A percentile compares a stretch with the other conserved stretches of the same genome.
phyloP scores from a whole-genome alignment of 768 basidiomycete genomes.

The Russula olivacea region DNA sequence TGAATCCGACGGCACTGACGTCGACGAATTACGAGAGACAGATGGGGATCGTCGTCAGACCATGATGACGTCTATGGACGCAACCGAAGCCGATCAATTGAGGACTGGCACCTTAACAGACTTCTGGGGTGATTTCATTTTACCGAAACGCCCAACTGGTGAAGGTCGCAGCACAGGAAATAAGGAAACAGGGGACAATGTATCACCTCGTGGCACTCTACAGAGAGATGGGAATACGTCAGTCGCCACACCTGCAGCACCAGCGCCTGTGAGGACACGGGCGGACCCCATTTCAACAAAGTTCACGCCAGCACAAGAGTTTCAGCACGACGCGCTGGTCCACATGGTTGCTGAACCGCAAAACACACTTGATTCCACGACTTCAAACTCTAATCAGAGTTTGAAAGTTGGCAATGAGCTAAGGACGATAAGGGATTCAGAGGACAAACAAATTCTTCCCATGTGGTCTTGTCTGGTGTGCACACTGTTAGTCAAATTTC shows the following conservation, averaged over 20 bases:
- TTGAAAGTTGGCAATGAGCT: not conserved
- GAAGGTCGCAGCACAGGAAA: not conserved
- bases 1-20: slow-evolving; percentile 16
- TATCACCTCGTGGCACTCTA: not conserved
- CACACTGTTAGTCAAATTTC: not conserved
- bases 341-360: not conserved
- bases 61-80: slow-evolving; percentile 44
- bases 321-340: not conserved
- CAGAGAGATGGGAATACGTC: not conserved
- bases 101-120: slow-evolving; percentile 39
- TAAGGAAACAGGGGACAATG: not conserved
- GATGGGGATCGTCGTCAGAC: slow-evolving; percentile 46
- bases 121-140: slow-evolving; percentile 48
- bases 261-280: slow-evolving; percentile 1
- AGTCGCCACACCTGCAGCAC: not conserved
- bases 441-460: not conserved
- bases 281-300: not conserved
- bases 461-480: slow-evolving; percentile 22
- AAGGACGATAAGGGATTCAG: not conserved
- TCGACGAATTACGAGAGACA: slow-evolving; percentile 33
- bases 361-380: slow-evolving; percentile 5
- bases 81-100: slow-evolving; percentile 40
- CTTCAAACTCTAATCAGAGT: not conserved
- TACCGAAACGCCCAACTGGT: slow-evolving; percentile 28
- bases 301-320: slow-evolving; percentile 32